Percentiles rank a stretch among this genome's conserved stretches.
These are phyloP conservation scores for Yamadazyma spencermartinsiae DNA, from an alignment of 1,139 yeast species.

Conservation along the genomic window DNA sequence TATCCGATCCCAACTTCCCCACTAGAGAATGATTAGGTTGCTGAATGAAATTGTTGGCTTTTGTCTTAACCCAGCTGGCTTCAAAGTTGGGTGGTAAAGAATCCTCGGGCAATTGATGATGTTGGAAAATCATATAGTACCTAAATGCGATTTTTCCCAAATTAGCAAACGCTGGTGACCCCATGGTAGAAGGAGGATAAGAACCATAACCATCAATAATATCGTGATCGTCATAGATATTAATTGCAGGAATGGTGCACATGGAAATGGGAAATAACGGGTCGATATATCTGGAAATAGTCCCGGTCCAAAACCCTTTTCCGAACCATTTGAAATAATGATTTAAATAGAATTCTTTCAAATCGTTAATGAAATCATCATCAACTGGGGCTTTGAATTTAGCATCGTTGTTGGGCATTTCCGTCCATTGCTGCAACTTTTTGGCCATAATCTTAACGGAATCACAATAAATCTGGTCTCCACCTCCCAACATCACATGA, in stretches of 20 bases:
- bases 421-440: constrained; percentile 62
- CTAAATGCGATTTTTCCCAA: constrained; percentile 80
- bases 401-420: constrained; percentile 43
- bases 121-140: constrained; percentile 90
- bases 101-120: constrained; percentile 61
- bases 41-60: constrained; percentile 61
- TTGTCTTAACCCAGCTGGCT: constrained; percentile 52
- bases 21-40: constrained; percentile 69
- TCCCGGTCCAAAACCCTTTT: constrained; percentile 78
- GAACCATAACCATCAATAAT: constrained; percentile 96
- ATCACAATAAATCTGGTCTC: constrained; percentile 93
- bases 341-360: constrained; percentile 64
- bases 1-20: constrained; percentile 70
- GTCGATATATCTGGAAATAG: constrained; percentile 63
- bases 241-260: constrained; percentile 80
- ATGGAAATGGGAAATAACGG: constrained; percentile 69
- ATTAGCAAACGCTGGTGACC: constrained; percentile 60
- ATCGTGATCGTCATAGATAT: constrained; percentile 89
- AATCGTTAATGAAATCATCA: constrained; percentile 49
- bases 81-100: constrained; percentile 35
- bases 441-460: constrained; percentile 63
- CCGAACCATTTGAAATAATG: constrained; percentile 91
- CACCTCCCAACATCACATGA: constrained; percentile 97
- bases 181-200: constrained; percentile 75
- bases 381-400: constrained; percentile 35